Evolutionary conservation across 1,284 basidiomycete species (phyloP).

Genomic region (Ceratobasidium theobromae): DNA sequence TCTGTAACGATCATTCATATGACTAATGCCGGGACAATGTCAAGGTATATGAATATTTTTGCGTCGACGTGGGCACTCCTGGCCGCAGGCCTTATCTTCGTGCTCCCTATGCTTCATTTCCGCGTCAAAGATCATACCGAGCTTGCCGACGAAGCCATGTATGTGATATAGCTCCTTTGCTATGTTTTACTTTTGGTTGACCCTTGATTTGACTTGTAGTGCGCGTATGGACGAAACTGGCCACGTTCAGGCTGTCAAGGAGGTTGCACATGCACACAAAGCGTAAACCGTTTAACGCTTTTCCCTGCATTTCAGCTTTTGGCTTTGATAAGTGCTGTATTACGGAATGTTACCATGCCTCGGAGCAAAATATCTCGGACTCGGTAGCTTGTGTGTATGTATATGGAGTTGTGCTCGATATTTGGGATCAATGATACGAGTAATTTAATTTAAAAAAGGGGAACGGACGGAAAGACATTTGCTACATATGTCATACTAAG

Average conservation of each 20-base stretch:
- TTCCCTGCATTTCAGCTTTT: no score
- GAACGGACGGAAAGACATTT: no score
- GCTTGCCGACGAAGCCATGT: constrained; percentile 47
- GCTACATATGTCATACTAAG: no score
- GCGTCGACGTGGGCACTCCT: constrained; percentile 56
- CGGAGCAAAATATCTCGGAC: no score
- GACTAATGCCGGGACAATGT: no score
- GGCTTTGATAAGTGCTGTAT: no score
- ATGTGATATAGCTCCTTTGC: background rate
- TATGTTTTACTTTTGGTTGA: background rate
- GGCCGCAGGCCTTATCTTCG: constrained; percentile 52
- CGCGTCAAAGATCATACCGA: constrained; percentile 56
- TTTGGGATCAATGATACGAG: no score
- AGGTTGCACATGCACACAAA: constrained; percentile 20
- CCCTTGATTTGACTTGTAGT: background rate
- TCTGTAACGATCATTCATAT: background rate
- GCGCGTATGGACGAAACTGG: constrained; percentile 35
- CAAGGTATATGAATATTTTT: constrained; percentile 57
- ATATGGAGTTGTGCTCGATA: no score
- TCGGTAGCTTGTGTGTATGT: background rate
- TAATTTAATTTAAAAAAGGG: no score
- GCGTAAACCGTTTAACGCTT: no score
- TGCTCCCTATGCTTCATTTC: constrained; percentile 56
- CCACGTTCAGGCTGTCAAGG: constrained; percentile 31
- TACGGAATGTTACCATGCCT: no score